phyloP scores from a whole-genome alignment of 306 rosid species.

The peach (Prunus persica) region Prunus_persica_NCBIv2 NC_034012.1:4877001-4877500 shows the following conservation, averaged over 20 bases:
- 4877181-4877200: slow-evolving; percentile 49
- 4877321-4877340: background rate
- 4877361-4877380: no score
- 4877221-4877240: slow-evolving; percentile 50
- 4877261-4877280: slow-evolving; percentile 40
- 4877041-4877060: slow-evolving; percentile 66
- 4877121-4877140: slow-evolving; percentile 6
- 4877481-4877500: no score
- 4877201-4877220: slow-evolving; percentile 45
- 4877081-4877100: slow-evolving; percentile 33
- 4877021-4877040: slow-evolving; percentile 37
- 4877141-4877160: slow-evolving; percentile 34
- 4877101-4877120: slow-evolving; percentile 5
- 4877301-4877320: slow-evolving; percentile 36
- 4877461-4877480: no score
- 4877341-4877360: no score
- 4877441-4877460: no score
- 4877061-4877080: slow-evolving; percentile 49
- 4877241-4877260: slow-evolving; percentile 61
- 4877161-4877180: slow-evolving; percentile 36
- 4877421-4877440: no score
- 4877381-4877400: no score
- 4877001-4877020: background rate
- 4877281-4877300: slow-evolving; percentile 54
- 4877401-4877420: no score